Conservation (phyloP, 306 rosid genomes). For the Dicorynia guianensis region DNA sequence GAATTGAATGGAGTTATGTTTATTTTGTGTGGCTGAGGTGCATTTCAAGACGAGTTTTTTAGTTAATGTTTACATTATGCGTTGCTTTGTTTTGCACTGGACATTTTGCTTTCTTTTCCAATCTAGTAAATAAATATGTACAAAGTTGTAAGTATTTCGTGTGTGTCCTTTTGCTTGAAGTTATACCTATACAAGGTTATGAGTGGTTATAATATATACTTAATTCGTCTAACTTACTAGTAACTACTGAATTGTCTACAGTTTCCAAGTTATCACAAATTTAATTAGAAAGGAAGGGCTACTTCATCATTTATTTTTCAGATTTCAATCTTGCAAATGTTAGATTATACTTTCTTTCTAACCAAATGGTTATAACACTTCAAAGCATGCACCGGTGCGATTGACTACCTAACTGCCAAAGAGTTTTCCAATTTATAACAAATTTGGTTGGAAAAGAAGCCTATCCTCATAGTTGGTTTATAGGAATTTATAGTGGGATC, state of each 20-base stretch:
- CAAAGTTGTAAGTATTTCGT: background rate
- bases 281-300: conserved; percentile 15
- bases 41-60: background rate
- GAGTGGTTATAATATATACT: background rate
- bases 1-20: background rate
- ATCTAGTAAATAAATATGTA: background rate
- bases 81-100: background rate
- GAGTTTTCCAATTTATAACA: conserved; percentile 4
- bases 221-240: background rate
- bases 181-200: background rate
- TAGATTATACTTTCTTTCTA: conserved; percentile 17
- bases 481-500: background rate
- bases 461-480: background rate
- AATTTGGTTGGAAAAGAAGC: conserved; percentile 1
- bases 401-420: background rate
- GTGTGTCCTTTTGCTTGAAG: background rate
- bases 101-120: background rate
- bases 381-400: background rate
- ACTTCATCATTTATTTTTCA: background rate
- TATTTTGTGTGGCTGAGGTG: conserved; percentile 4
- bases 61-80: background rate
- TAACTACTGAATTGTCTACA: background rate
- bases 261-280: background rate
- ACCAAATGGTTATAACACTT: conserved; percentile 3
- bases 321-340: conserved; percentile 10